Percentiles rank a stretch among this genome's conserved stretches.
Evolutionary conservation across 2,329 filamentous ascomycete species (phyloP).

Genomic region (Helotiales sp.): DNA sequence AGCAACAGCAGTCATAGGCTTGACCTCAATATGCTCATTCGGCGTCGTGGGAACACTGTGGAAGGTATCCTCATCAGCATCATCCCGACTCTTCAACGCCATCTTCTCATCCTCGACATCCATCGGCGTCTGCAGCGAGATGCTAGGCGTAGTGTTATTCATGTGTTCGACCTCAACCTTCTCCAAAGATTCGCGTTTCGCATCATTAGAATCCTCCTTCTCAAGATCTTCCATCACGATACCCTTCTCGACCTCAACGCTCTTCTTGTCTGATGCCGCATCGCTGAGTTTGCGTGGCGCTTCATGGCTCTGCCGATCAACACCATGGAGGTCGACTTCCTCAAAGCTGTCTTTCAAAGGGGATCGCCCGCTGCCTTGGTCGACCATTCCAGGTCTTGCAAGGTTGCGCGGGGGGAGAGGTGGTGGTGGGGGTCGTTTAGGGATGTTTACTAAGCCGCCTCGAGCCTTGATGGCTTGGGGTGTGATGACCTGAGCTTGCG

Average conservation of each 20-base stretch:
- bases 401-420: slow-evolving; percentile 76
- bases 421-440: slow-evolving; percentile 77
- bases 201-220: slow-evolving; percentile 1
- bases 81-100: slow-evolving; percentile 1
- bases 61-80: slow-evolving; percentile 29
- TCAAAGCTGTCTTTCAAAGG: slow-evolving; percentile 43
- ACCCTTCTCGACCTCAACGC: slow-evolving; percentile 5
- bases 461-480: slow-evolving; percentile 59
- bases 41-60: slow-evolving; percentile 31
- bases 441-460: slow-evolving; percentile 82
- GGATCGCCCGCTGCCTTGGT: slow-evolving; percentile 36
- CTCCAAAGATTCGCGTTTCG: slow-evolving; percentile 13
- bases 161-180: slow-evolving; percentile 10
- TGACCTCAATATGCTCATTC: slow-evolving; percentile 14
- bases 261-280: slow-evolving; percentile 7
- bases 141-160: neutral
- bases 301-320: slow-evolving; percentile 24
- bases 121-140: neutral
- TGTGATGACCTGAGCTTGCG: slow-evolving; percentile 61
- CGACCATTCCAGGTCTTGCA: slow-evolving; percentile 47
- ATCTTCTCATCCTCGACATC: slow-evolving; percentile 1
- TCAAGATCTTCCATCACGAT: slow-evolving; percentile 14
- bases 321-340: slow-evolving; percentile 39
- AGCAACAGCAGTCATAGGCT: slow-evolving; percentile 9
- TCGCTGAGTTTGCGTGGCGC: neutral